phyloP scores from a whole-genome alignment of 2,329 filamentous ascomycete species.

The Fusarium begoniae region DNA sequence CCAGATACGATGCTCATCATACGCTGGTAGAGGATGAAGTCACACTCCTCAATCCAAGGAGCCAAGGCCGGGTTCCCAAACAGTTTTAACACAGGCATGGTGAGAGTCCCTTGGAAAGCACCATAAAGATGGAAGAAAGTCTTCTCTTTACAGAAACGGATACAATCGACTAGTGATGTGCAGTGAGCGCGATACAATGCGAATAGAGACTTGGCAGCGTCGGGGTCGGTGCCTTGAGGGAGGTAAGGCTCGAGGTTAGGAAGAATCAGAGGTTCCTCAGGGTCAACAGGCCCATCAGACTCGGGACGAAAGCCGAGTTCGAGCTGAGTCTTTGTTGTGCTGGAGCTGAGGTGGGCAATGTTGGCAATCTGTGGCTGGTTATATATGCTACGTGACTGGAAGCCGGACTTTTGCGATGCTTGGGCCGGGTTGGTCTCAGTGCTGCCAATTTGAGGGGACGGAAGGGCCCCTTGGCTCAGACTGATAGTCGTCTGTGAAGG shows the following conservation, averaged over 20 bases:
- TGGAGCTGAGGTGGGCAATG: constrained; percentile 67
- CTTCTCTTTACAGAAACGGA: constrained; percentile 96
- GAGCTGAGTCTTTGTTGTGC: constrained; percentile 65
- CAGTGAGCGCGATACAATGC: constrained; percentile 94
- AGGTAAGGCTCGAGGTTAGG: constrained; percentile 87
- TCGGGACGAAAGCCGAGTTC: constrained; percentile 69
- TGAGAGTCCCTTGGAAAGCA: constrained; percentile 95
- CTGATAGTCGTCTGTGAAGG: constrained; percentile 46
- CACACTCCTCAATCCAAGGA: constrained; percentile 94
- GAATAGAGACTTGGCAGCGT: constrained; percentile 84
- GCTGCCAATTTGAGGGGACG: constrained; percentile 44
- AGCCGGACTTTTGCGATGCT: constrained; percentile 18
- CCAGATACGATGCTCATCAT: constrained; percentile 93
- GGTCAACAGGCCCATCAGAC: constrained; percentile 59
- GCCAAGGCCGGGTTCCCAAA: constrained; percentile 83
- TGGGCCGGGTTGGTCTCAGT: constrained; percentile 30
- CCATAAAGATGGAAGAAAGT: constrained; percentile 95
- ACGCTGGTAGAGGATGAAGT: constrained; percentile 94
- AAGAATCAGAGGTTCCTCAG: constrained; percentile 78
- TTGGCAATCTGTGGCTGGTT: constrained; percentile 65
- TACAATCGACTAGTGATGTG: constrained; percentile 93
- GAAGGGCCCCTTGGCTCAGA: constrained; percentile 38
- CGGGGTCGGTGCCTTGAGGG: constrained; percentile 82
- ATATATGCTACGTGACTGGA: constrained; percentile 61
- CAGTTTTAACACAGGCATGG: constrained; percentile 94